phyloP scores from a whole-genome alignment of 202 grass and related monocot species.

The Eragrostis tef region DNA sequence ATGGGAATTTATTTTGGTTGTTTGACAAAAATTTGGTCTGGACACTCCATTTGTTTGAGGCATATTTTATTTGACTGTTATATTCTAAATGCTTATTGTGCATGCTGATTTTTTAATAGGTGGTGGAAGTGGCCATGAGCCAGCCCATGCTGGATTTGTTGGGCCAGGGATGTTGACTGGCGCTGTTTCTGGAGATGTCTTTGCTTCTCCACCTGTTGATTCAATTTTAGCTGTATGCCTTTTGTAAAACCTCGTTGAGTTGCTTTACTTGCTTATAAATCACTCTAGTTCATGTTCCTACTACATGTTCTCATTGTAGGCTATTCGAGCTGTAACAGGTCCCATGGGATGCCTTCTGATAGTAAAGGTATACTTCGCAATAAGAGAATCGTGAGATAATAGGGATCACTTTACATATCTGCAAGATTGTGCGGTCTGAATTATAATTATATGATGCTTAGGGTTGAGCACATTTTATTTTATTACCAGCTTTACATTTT shows the following conservation, averaged over 20 bases:
- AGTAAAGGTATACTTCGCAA: conserved; percentile 76
- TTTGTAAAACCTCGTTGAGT: conserved; percentile 33
- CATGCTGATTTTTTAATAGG: conserved; percentile 59
- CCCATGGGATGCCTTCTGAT: conserved; percentile 95
- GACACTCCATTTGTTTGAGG: not conserved
- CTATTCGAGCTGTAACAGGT: conserved; percentile 97
- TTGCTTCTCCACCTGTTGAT: conserved; percentile 86
- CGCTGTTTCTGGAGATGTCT: conserved; percentile 94
- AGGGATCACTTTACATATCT: conserved; percentile 6
- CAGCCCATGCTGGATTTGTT: conserved; percentile 97
- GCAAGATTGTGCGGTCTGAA: conserved; percentile 5
- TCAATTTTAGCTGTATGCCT: conserved; percentile 88
- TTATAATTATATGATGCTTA: conserved; percentile 38
- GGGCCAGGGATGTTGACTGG: conserved; percentile 96
- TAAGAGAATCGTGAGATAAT: conserved; percentile 15
- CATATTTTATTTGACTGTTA: conserved; percentile 31
- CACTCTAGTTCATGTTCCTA: conserved; percentile 40
- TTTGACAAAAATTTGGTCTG: not conserved
- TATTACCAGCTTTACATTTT: conserved; percentile 13
- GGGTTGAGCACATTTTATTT: conserved; percentile 13
- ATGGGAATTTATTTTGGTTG: not conserved
- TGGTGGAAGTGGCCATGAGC: conserved; percentile 98
- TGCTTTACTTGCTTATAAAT: conserved; percentile 32
- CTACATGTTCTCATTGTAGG: conserved; percentile 59
- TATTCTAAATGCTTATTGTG: conserved; percentile 32